phyloP scores from a whole-genome alignment of 2,329 filamentous ascomycete genomes.

The Trichothecium roseum region DNA sequence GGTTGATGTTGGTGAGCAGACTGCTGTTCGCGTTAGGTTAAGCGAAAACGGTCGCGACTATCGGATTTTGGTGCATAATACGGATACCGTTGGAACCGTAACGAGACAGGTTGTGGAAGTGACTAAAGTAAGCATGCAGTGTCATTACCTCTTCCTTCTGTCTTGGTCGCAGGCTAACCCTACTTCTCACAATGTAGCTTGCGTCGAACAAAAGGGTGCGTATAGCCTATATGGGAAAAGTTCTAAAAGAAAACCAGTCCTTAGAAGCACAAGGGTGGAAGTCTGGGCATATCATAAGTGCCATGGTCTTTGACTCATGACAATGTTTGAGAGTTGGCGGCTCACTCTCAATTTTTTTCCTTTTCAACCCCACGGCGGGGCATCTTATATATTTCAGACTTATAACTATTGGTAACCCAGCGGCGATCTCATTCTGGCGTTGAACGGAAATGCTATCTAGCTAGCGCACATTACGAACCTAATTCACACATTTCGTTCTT shows the following conservation, averaged over 20 bases:
- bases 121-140: conserved; percentile 43
- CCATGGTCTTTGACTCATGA: conserved; percentile 50
- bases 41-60: conserved; percentile 60
- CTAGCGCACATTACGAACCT: too few species aligned
- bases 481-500: too few species aligned
- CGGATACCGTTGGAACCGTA: conserved; percentile 55
- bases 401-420: too few species aligned
- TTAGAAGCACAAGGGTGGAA: conserved; percentile 66
- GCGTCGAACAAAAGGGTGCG: conserved; percentile 48
- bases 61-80: conserved; percentile 41
- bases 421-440: too few species aligned
- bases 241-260: conserved; percentile 58
- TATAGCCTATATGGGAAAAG: conserved; percentile 72
- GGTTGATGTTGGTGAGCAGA: conserved; percentile 39
- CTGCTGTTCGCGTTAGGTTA: conserved; percentile 51
- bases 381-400: not conserved
- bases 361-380: too few species aligned
- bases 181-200: conserved; percentile 32
- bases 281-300: conserved; percentile 65
- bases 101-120: conserved; percentile 53
- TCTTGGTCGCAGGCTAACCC: not conserved
- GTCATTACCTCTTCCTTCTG: not conserved
- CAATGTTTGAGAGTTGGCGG: too few species aligned
- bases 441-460: too few species aligned
- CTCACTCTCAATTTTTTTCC: too few species aligned